Percentiles rank a stretch among this genome's conserved stretches.
These are phyloP conservation scores for Hyaloraphidium curvatum DNA, from an alignment of 192 early-diverging fungal genomes.

Conservation along the genomic window DNA sequence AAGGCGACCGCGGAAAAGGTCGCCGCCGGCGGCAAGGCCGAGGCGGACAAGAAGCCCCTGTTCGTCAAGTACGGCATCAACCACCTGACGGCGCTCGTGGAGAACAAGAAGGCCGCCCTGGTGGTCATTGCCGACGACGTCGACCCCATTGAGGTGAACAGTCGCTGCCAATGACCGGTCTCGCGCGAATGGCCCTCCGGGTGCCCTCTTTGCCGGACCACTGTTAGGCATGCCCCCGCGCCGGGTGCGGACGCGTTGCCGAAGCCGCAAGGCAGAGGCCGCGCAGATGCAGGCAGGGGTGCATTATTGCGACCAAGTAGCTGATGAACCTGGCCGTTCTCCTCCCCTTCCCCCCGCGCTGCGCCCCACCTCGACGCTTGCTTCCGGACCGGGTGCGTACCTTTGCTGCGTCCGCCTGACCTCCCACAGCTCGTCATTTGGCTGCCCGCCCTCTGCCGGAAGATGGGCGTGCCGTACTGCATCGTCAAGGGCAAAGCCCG, in stretches of 20 bases:
- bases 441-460: conserved; percentile 98
- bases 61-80: conserved; percentile 99
- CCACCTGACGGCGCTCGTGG: conserved; percentile 93
- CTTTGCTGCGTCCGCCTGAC: neutral
- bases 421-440: conserved; percentile 64
- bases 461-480: conserved; percentile 98
- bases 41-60: conserved; percentile 75
- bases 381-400: neutral
- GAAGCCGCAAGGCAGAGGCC: too few species aligned
- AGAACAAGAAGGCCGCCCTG: conserved; percentile 97
- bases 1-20: conserved; percentile 68
- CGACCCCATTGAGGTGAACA: conserved; percentile 82
- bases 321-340: neutral
- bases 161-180: neutral
- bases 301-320: too few species aligned
- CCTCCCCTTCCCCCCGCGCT: neutral
- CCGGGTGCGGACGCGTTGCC: too few species aligned
- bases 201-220: too few species aligned
- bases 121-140: conserved; percentile 99
- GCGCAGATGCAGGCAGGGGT: too few species aligned
- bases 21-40: conserved; percentile 72
- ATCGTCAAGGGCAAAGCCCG: conserved; percentile 99
- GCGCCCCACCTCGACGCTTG: neutral
- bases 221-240: too few species aligned
- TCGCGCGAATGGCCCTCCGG: neutral